phyloP scores from a whole-genome alignment of 176 grass and related monocot species.

The Hordeum marinum region DNA sequence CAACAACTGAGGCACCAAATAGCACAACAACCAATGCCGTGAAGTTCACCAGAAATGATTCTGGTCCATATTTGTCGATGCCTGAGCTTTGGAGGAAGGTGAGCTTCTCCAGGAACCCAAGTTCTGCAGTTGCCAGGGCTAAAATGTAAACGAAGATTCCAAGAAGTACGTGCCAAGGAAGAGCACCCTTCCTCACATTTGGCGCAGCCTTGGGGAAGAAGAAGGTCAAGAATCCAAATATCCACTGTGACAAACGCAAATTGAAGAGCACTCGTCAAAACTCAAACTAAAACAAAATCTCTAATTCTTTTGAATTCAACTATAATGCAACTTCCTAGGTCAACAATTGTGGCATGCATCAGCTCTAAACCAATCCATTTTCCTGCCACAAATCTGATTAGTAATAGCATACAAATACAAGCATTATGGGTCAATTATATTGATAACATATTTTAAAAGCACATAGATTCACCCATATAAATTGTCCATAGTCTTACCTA shows the following conservation, averaged over 20 bases:
- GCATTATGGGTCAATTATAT: background rate
- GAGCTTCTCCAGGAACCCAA: slow-evolving; percentile 82
- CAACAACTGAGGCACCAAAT: slow-evolving; percentile 63
- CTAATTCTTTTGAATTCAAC: background rate
- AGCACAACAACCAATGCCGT: slow-evolving; percentile 71
- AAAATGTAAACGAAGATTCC: slow-evolving; percentile 82
- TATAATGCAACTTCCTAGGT: background rate
- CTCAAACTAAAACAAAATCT: background rate
- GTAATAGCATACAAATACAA: slow-evolving; percentile 9
- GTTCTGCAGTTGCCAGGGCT: slow-evolving; percentile 55
- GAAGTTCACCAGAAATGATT: slow-evolving; percentile 83
- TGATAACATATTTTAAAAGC: background rate
- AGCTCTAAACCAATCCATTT: background rate
- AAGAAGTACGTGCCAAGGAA: slow-evolving; percentile 83
- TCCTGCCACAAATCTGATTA: background rate
- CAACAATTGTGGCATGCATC: background rate
- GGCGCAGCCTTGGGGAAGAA: slow-evolving; percentile 63
- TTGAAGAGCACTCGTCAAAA: background rate
- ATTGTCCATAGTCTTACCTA: background rate
- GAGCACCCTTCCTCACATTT: slow-evolving; percentile 41
- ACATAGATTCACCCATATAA: background rate
- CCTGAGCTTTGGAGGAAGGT: slow-evolving; percentile 75
- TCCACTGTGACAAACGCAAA: slow-evolving; percentile 60
- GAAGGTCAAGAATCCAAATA: slow-evolving; percentile 68
- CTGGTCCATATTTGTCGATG: slow-evolving; percentile 60